These are phyloP conservation scores for Pythium volutum DNA, from an alignment of 352 stramenopile species.

Conservation along the genomic window DNA sequence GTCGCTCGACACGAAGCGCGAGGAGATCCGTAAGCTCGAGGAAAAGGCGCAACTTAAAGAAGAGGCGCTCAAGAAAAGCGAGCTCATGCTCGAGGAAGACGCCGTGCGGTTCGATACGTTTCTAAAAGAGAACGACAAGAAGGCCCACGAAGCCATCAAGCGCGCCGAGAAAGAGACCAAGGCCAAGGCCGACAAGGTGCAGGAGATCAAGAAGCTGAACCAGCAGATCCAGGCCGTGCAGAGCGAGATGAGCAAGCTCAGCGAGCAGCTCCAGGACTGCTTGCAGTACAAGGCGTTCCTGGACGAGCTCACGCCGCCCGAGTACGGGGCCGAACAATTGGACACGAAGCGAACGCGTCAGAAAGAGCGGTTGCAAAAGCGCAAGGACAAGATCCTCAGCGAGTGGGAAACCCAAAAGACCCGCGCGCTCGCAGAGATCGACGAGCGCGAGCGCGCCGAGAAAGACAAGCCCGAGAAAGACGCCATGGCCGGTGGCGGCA, in stretches of 20 bases:
- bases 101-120: conserved; percentile 95
- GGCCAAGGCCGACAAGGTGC: conserved; percentile 91
- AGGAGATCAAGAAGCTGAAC: conserved; percentile 95
- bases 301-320: conserved; percentile 86
- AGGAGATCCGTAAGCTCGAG: conserved; percentile 96
- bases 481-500: conserved; percentile 22
- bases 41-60: conserved; percentile 95
- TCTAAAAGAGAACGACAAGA: conserved; percentile 97
- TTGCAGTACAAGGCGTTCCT: conserved; percentile 93
- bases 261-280: conserved; percentile 93
- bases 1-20: conserved; percentile 94
- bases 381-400: conserved; percentile 63
- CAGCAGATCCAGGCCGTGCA: conserved; percentile 94
- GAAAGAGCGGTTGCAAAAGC: conserved; percentile 54
- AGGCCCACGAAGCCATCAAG: conserved; percentile 95
- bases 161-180: conserved; percentile 93
- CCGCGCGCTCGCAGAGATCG: conserved; percentile 55
- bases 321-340: conserved; percentile 83
- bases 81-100: conserved; percentile 96
- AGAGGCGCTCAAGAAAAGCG: conserved; percentile 93
- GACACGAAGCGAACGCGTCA: conserved; percentile 70
- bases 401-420: conserved; percentile 66
- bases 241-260: conserved; percentile 94
- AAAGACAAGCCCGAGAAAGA: conserved; percentile 66
- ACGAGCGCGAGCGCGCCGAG: conserved; percentile 58